Conservation (phyloP, 495 filamentous ascomycete genomes). For the Hypoxylon perforatum region DNA sequence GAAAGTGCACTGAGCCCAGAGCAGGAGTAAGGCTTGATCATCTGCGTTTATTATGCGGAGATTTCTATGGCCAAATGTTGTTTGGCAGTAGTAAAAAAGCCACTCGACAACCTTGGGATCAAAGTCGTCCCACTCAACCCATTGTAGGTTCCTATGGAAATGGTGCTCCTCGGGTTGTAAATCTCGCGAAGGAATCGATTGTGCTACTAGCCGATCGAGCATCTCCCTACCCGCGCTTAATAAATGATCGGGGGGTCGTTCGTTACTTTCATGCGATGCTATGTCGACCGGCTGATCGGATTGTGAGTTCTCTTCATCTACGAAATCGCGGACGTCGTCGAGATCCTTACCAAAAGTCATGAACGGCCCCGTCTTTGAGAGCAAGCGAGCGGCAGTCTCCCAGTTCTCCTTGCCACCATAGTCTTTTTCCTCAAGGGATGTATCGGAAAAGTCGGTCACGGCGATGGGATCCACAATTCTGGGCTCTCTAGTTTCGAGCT, state of each 20-base stretch:
- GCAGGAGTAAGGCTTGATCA: conserved; percentile 12
- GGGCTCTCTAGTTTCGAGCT: too few relatives aligned
- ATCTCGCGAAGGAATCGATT: neutral
- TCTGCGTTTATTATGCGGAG: neutral
- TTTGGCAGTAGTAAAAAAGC: conserved; percentile 1
- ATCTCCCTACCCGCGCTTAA: too few relatives aligned
- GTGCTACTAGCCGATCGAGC: too few relatives aligned
- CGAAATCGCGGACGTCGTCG: neutral
- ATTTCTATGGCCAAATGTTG: neutral
- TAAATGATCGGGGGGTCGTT: too few relatives aligned
- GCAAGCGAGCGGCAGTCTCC: conserved; percentile 12
- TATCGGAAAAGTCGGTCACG: conserved; percentile 21
- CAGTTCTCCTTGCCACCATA: conserved; percentile 10
- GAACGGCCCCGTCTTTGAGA: conserved; percentile 26
- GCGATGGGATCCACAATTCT: too few relatives aligned
- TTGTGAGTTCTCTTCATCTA: too few relatives aligned
- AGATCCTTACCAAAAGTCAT: conserved; percentile 19
- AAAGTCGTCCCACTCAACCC: conserved; percentile 11
- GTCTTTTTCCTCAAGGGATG: conserved; percentile 4
- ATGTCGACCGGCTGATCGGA: too few relatives aligned
- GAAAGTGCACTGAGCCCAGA: neutral
- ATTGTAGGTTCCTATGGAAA: conserved; percentile 15
- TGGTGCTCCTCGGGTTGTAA: conserved; percentile 13
- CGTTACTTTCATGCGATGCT: too few relatives aligned
- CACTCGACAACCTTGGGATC: neutral